These are phyloP conservation scores for Fagus sylvatica DNA, from an alignment of 306 rosid species.

Conservation along the genomic window DNA sequence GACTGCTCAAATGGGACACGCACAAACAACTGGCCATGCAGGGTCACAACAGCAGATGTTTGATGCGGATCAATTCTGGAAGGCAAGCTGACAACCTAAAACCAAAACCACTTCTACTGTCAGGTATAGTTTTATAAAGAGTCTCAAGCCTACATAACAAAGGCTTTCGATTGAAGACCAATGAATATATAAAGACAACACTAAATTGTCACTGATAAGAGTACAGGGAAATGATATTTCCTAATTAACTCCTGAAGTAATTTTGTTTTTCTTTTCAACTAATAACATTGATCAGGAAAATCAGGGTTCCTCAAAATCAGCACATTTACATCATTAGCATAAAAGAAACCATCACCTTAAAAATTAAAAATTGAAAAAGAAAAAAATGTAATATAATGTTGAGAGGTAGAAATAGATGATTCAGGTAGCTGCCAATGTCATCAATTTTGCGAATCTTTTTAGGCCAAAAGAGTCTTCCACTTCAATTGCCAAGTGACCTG, in stretches of 20 bases:
- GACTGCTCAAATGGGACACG: constrained; percentile 90
- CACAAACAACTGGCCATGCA: constrained; percentile 94
- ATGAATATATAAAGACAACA: neutral
- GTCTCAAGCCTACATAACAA: neutral
- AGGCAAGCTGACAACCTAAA: constrained; percentile 83
- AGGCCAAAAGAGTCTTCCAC: neutral
- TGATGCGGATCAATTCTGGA: constrained; percentile 96
- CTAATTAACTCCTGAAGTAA: neutral
- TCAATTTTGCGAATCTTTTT: neutral
- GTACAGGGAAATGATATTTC: neutral
- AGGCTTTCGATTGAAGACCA: neutral
- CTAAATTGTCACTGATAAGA: neutral
- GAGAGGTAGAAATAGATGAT: neutral
- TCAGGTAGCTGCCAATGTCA: neutral
- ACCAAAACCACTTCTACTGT: constrained; percentile 11
- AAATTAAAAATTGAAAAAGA: neutral
- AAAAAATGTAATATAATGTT: neutral
- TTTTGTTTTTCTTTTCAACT: neutral
- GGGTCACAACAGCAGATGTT: constrained; percentile 94
- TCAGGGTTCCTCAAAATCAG: neutral
- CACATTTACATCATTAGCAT: neutral
- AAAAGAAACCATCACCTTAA: neutral
- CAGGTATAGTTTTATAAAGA: neutral
- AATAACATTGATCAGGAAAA: neutral
- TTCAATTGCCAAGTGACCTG: neutral